Evolutionary conservation across 805 yeast genomes (phyloP).

Genomic region (Candida quercuum): DNA sequence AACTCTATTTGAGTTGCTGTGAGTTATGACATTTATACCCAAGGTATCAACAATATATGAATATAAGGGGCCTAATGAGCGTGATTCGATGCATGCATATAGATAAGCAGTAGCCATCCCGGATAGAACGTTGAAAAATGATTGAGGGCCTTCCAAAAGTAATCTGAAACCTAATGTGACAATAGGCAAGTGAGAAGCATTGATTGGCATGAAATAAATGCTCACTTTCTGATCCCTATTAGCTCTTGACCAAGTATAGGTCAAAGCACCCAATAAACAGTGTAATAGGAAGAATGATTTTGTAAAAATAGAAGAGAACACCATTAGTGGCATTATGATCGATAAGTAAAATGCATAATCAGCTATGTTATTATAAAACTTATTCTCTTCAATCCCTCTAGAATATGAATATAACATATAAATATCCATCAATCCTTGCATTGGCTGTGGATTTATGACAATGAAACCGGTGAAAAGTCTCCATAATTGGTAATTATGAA

Average conservation of each 20-base stretch:
- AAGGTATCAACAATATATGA: slow-evolving; percentile 20
- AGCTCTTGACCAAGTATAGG: slow-evolving; percentile 55
- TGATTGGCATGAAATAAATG: slow-evolving; percentile 49
- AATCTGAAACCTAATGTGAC: slow-evolving; percentile 38
- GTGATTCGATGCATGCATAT: slow-evolving; percentile 56
- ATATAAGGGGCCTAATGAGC: slow-evolving; percentile 40
- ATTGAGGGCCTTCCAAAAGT: slow-evolving; percentile 35
- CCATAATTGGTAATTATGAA: slow-evolving; percentile 35
- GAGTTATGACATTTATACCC: slow-evolving; percentile 16
- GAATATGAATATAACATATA: slow-evolving; percentile 55
- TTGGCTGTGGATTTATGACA: slow-evolving; percentile 35
- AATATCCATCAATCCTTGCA: slow-evolving; percentile 44
- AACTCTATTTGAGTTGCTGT: slow-evolving; percentile 24
- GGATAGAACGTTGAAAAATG: slow-evolving; percentile 36
- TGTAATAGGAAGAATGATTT: slow-evolving; percentile 24
- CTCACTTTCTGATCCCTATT: slow-evolving; percentile 46
- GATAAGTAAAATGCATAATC: slow-evolving; percentile 53
- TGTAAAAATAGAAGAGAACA: slow-evolving; percentile 29
- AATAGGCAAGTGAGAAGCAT: slow-evolving; percentile 53
- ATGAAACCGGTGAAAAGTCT: slow-evolving; percentile 46
- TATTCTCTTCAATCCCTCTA: slow-evolving; percentile 49
- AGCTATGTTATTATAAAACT: slow-evolving; percentile 41
- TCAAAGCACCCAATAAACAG: slow-evolving; percentile 46
- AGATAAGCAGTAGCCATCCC: slow-evolving; percentile 54
- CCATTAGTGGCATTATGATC: slow-evolving; percentile 42